Evolutionary conservation across 495 filamentous ascomycete species (phyloP).

Genomic region (Aspergillus olivimuriae): DNA sequence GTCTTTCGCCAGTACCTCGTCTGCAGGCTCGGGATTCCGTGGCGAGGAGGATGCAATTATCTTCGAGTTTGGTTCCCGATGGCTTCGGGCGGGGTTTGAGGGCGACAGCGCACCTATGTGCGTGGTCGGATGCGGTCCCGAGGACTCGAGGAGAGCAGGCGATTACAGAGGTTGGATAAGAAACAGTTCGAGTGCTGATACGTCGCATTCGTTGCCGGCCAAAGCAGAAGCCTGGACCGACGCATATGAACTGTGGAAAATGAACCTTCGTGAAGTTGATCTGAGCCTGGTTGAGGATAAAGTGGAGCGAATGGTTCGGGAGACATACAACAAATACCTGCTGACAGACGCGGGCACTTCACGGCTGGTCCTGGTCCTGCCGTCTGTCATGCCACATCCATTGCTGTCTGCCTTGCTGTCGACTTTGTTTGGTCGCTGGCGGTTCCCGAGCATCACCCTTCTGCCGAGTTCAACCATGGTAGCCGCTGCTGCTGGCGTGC

Average conservation of each 20-base stretch:
- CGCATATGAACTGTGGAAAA: slow-evolving; percentile 74
- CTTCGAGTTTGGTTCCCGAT: slow-evolving; percentile 74
- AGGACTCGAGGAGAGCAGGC: slow-evolving; percentile 69
- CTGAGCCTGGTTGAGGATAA: slow-evolving; percentile 79
- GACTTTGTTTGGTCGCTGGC: slow-evolving; percentile 72
- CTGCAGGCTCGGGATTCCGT: slow-evolving; percentile 64
- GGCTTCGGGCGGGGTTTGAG: slow-evolving; percentile 77
- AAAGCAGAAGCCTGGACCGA: slow-evolving; percentile 59
- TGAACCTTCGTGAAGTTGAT: slow-evolving; percentile 66
- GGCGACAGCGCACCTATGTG: slow-evolving; percentile 73
- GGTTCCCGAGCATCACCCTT: slow-evolving; percentile 74
- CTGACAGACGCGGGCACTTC: slow-evolving; percentile 69
- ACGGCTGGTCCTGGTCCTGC: slow-evolving; percentile 66
- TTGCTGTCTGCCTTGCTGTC: slow-evolving; percentile 68
- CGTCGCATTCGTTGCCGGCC: slow-evolving; percentile 16
- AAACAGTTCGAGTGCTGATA: slow-evolving; percentile 14
- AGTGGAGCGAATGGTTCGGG: slow-evolving; percentile 74
- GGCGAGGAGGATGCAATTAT: slow-evolving; percentile 79
- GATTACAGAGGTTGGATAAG: slow-evolving; percentile 69
- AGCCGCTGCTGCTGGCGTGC: slow-evolving; percentile 71
- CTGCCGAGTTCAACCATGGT: slow-evolving; percentile 66
- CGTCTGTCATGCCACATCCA: slow-evolving; percentile 71
- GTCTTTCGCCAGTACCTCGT: slow-evolving; percentile 58
- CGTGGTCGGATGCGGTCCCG: slow-evolving; percentile 61
- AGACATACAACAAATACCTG: slow-evolving; percentile 80